Conservation (phyloP, 2,329 filamentous ascomycete species). For the Penicillium sp. region DNA sequence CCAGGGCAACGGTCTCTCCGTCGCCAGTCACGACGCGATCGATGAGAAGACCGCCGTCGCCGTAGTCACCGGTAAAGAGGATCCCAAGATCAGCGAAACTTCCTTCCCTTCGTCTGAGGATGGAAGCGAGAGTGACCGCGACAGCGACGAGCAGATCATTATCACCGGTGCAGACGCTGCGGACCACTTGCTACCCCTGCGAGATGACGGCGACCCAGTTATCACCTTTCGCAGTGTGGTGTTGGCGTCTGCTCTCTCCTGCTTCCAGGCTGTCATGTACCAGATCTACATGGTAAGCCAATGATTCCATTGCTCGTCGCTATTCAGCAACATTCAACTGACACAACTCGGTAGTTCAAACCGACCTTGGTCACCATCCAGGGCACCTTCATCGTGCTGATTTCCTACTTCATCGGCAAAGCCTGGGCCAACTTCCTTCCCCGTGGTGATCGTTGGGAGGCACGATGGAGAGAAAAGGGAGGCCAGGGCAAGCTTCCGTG, state of each 20-base stretch:
- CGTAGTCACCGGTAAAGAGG: neutral
- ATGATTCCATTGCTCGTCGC: neutral
- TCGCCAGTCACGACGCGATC: neutral
- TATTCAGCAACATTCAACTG: too few species aligned
- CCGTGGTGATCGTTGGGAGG: slow-evolving; percentile 52
- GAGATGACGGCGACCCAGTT: slow-evolving; percentile 53
- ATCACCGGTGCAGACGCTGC: slow-evolving; percentile 54
- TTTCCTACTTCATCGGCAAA: slow-evolving; percentile 56
- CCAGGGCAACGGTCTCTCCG: neutral
- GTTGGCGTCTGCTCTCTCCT: slow-evolving; percentile 50
- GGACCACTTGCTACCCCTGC: slow-evolving; percentile 48
- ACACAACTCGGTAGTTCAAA: slow-evolving; percentile 54
- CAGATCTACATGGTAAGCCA: slow-evolving; percentile 53
- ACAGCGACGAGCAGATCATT: slow-evolving; percentile 44
- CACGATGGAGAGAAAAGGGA: slow-evolving; percentile 47
- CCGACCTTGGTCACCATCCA: slow-evolving; percentile 50
- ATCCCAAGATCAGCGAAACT: too few species aligned
- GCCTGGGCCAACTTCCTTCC: slow-evolving; percentile 50
- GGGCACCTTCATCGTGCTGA: slow-evolving; percentile 57
- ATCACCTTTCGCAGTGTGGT: slow-evolving; percentile 56
- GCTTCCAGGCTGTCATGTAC: slow-evolving; percentile 56
- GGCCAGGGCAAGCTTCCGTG: slow-evolving; percentile 44
- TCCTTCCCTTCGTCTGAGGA: too few species aligned
- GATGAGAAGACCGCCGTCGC: slow-evolving; percentile 4
- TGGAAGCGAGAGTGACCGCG: neutral